Evolutionary conservation across 179 eudicot species (phyloP), one percentile per base, ranked within the genome.

Genomic region (Carnegiea gigantea): DNA sequence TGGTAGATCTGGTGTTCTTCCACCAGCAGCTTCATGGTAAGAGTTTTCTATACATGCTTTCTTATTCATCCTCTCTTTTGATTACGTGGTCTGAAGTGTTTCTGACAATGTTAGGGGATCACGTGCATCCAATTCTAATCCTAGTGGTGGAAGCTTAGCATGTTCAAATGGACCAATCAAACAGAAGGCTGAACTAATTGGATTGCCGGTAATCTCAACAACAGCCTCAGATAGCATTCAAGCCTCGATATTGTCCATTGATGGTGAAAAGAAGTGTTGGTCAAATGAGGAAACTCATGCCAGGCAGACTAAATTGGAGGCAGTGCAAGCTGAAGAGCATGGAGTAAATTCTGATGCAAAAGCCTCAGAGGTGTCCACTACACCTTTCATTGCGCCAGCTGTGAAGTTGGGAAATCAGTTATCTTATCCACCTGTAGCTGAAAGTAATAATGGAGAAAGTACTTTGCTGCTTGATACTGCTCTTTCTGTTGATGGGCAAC

Each of bases 21-120:
- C 98, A 10, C 88, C 94, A 9, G 95, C 97, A 60, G 97, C 98
- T 23, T 92, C 94, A 75, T 96, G 99, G 99, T 96, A 91, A 48
- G 79, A 46, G 71, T 59, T 59, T 85, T 49, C 65, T 65, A 10
- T 54, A 33, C 38, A 9, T 73, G 18, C 3, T 79, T 76, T 43
- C 18, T 1, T 30, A 71, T 62, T 51, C 38, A 59, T 72, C 26
- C 23, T 28, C 44, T 28, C 33, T 74, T 21, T 24, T 36, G 21
- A 76, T 28, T 80, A 30, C 12, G 26, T 70, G 26, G n/a, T 60
- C 82, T 82, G 72, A 82, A 21, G 77, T 71, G 26, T 75, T n/a
- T 9, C 77, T 60, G 78, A 28, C 59, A 38, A 65, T 65, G 24
- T 77, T 80, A 95, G 98, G 98, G 98, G 93, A 80, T 83, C 91